Evolutionary conservation across 2,329 filamentous ascomycete species (phyloP).

Genomic region (Cryphonectria naterciae): DNA sequence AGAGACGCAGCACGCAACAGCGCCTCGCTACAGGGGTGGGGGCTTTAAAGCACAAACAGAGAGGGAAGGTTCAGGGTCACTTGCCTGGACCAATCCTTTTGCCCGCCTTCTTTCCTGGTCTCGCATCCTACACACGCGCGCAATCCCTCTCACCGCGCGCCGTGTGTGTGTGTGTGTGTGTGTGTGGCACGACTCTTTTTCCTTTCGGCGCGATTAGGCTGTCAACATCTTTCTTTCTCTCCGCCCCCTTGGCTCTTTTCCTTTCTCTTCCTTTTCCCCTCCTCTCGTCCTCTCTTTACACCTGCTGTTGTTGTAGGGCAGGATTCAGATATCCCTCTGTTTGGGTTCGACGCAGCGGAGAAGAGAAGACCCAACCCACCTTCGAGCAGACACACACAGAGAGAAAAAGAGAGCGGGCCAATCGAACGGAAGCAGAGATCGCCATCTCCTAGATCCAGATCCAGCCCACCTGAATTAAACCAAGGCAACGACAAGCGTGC

Average conservation of each 20-base stretch:
- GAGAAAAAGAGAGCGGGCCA: neutral
- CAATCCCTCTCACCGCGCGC: slow-evolving; percentile 13
- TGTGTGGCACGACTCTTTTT: slow-evolving; percentile 5
- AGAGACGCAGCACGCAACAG: slow-evolving; percentile 24
- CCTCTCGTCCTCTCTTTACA: neutral
- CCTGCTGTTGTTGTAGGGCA: slow-evolving; percentile 25
- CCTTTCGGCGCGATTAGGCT: slow-evolving; percentile 10
- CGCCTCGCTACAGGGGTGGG: neutral
- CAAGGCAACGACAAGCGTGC: neutral
- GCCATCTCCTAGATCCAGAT: slow-evolving; percentile 2
- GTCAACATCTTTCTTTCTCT: slow-evolving; percentile 24
- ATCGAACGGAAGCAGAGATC: slow-evolving; percentile 9
- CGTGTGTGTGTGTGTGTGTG: neutral
- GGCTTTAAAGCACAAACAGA: neutral
- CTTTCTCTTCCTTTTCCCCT: neutral
- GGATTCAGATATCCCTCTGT: neutral
- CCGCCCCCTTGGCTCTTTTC: neutral
- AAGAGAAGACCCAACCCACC: neutral
- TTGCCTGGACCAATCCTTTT: neutral
- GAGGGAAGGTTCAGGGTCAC: neutral
- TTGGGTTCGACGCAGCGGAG: neutral
- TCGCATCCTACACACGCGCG: neutral
- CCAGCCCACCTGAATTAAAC: neutral
- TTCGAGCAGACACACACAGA: neutral
- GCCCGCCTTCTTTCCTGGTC: neutral